Conservation (phyloP, 2,329 filamentous ascomycete species). For the Cladosporium sp. region DNA sequence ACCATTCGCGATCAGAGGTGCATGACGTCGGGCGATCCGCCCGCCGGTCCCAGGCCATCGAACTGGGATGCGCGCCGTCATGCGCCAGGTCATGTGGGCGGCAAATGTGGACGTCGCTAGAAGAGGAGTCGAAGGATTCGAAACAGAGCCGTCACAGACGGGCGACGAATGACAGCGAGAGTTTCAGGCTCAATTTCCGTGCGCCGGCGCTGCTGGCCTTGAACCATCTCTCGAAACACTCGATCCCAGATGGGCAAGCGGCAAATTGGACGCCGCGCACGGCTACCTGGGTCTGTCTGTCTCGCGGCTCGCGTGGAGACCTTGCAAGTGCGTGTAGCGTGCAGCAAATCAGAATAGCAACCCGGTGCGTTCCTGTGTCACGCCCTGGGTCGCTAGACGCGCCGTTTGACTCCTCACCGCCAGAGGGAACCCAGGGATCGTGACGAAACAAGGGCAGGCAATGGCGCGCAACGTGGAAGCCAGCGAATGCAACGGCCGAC, state of each 20-base stretch:
- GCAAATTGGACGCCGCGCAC: background rate
- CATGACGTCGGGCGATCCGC: slow-evolving; percentile 19
- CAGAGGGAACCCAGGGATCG: slow-evolving; percentile 4
- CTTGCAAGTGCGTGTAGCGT: slow-evolving; percentile 18
- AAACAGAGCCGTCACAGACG: slow-evolving; percentile 16
- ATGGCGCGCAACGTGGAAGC: slow-evolving; percentile 17
- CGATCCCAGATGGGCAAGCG: background rate
- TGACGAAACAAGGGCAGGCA: slow-evolving; percentile 17
- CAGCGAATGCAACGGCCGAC: slow-evolving; percentile 8
- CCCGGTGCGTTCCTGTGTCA: slow-evolving; percentile 8
- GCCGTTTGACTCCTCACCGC: slow-evolving; percentile 17
- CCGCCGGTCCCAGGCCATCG: background rate
- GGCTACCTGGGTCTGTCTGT: slow-evolving; percentile 7
- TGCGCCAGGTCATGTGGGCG: slow-evolving; percentile 16
- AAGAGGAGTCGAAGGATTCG: slow-evolving; percentile 20
- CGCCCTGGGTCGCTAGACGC: slow-evolving; percentile 12
- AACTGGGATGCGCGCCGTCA: slow-evolving; percentile 10
- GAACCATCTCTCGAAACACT: background rate
- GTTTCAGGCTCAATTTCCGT: slow-evolving; percentile 10
- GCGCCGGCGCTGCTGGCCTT: background rate
- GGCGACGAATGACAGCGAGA: slow-evolving; percentile 13
- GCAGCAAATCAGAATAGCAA: slow-evolving; percentile 16
- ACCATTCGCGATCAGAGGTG: slow-evolving; percentile 10
- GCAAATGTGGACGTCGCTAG: slow-evolving; percentile 15
- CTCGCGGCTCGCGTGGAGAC: slow-evolving; percentile 16